These are phyloP conservation scores for Ganoderma lucidum DNA, from an alignment of 1,284 basidiomycete species.

Conservation along the genomic window DNA sequence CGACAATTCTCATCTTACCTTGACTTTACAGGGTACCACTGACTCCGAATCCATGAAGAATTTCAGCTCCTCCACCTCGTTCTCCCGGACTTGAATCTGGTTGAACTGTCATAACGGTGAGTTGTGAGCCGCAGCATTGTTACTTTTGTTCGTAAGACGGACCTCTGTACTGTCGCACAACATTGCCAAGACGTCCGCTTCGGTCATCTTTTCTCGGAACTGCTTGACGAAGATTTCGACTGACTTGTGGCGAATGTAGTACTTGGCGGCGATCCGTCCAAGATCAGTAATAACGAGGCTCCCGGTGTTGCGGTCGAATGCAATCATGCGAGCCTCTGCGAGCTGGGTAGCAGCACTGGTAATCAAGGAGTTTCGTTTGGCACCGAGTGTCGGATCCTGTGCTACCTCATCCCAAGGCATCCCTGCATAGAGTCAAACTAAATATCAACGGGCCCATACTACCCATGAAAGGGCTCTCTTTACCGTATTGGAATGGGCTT, in stretches of 20 bases:
- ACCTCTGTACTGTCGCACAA: conserved; percentile 94
- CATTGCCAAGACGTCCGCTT: conserved; percentile 92
- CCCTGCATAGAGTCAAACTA: conserved; percentile 53
- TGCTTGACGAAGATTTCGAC: conserved; percentile 90
- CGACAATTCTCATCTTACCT: conserved; percentile 50
- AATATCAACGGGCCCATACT: background rate
- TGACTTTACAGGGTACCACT: conserved; percentile 81
- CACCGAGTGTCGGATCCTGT: conserved; percentile 84
- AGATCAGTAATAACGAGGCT: conserved; percentile 85
- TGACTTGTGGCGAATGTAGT: conserved; percentile 91
- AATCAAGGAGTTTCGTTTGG: conserved; percentile 80
- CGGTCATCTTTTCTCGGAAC: conserved; percentile 89
- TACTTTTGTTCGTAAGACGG: conserved; percentile 6
- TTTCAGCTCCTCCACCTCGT: conserved; percentile 88
- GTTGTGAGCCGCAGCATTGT: background rate
- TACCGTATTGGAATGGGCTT: conserved; percentile 93
- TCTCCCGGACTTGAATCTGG: conserved; percentile 94
- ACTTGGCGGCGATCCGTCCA: conserved; percentile 95
- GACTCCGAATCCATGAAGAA: conserved; percentile 68
- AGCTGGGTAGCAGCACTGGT: conserved; percentile 76
- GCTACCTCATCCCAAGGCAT: conserved; percentile 77
- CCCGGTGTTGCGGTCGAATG: conserved; percentile 70
- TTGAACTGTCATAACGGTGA: conserved; percentile 70
- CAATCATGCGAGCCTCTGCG: conserved; percentile 85
- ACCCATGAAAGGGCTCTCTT: background rate